These are phyloP conservation scores for Inga oerstediana DNA, from an alignment of 306 rosid genomes.

Conservation along the genomic window DNA sequence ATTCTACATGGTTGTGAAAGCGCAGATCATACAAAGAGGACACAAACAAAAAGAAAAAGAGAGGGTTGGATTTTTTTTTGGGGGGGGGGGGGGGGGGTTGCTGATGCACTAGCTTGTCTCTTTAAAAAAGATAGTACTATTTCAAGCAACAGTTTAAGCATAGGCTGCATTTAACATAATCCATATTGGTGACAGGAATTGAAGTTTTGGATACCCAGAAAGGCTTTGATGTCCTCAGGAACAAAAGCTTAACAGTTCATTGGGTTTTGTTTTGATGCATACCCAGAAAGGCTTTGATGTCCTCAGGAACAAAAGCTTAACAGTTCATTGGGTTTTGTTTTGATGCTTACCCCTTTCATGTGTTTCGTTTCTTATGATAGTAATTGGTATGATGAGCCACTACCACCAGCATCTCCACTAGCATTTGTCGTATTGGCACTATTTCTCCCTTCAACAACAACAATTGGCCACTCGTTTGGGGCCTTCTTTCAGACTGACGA, in stretches of 20 bases:
- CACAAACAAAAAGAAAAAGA: conserved; percentile 9
- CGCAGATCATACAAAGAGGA: conserved; percentile 7
- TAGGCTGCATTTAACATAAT: conserved; percentile 25
- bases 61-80: too few relatives aligned
- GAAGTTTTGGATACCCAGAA: conserved; percentile 24
- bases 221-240: conserved; percentile 28
- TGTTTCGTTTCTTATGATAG: conserved; percentile 45
- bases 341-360: conserved; percentile 40
- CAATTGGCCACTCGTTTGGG: conserved; percentile 41
- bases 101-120: conserved; percentile 32
- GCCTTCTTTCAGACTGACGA: conserved; percentile 9
- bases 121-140: conserved; percentile 20
- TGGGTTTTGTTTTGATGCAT: conserved; percentile 36
- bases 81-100: not conserved
- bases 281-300: conserved; percentile 21
- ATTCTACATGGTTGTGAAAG: conserved; percentile 22
- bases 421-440: conserved; percentile 59
- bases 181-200: conserved; percentile 44
- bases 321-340: conserved; percentile 29
- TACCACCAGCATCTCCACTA: conserved; percentile 56
- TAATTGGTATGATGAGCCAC: conserved; percentile 59
- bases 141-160: conserved; percentile 41
- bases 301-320: conserved; percentile 33
- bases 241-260: conserved; percentile 38
- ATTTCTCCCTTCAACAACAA: conserved; percentile 40